Base-by-base conservation (phyloP, 2,329 filamentous ascomycete species). In the Graphilbum sp. region DNA sequence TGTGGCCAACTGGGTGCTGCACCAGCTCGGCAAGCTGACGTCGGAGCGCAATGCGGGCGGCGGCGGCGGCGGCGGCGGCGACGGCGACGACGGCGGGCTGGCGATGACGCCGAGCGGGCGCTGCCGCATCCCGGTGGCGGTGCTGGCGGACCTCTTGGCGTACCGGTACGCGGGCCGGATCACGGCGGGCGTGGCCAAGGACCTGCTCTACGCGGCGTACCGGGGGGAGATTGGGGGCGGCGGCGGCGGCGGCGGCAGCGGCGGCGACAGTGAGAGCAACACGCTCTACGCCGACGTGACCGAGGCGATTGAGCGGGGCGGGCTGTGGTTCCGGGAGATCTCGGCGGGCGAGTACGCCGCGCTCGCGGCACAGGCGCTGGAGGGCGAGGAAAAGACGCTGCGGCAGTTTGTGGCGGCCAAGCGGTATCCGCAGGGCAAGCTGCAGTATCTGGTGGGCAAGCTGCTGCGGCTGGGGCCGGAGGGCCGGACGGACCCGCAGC, bases 1-100 rank as follows among this genome's bases (percentile, higher is more conserved):
- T 5, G 64, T 64, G 5, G 65, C 64, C 3, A 79, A 78, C 49
- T 79, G 73, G 80, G 75, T 82, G 34, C 64, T 86, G 23, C 80
- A 87, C 49, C 80, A 86, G 49, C 64, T 86, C 3, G 81, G 80
- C 8, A 75, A 77, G 2, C 57, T 85, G 11, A 74, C 71, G 12
- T 65, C 70, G 1, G 68, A 72, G 5, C 48, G 53, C 13, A 55
- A 52, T 33, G 35, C 23, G 24, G 21, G 17, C 17, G 17, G 34
- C 16, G 36, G n/a, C 18, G 35, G 24, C 3, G 29, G 8, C 25
- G 39, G 41, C 20, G 35, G 23, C 25, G 24, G 17, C 18, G n/a
- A 35, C 17, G 36, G 16, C 16, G 36, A 27, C 3, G 33, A 9
- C 31, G 39, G 42, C 24, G 48, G 46, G 6, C 43, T 56, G 7